These are phyloP conservation scores for Sporobolomyces phaffii DNA, from an alignment of 768 basidiomycete species.

Conservation along the genomic window DNA sequence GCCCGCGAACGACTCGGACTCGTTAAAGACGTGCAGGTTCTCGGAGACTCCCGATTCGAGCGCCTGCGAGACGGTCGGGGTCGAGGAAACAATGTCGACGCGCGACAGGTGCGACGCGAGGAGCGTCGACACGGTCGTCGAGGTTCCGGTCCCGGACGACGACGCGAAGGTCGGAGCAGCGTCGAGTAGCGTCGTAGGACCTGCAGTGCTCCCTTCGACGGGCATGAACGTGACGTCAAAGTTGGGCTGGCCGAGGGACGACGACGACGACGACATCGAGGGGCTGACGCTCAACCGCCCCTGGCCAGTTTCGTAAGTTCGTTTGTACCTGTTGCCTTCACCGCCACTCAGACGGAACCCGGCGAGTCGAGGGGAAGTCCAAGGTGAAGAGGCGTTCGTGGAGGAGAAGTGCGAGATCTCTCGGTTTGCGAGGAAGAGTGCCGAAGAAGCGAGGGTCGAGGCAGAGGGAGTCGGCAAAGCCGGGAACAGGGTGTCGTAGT, in stretches of 20 bases:
- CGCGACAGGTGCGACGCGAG: slow-evolving; percentile 2
- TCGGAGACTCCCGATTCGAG: slow-evolving; percentile 3
- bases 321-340: slow-evolving; percentile 38
- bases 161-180: neutral
- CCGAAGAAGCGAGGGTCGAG: slow-evolving; percentile 68
- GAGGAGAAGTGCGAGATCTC: slow-evolving; percentile 49
- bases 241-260: neutral
- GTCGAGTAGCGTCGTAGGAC: no score
- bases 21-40: slow-evolving; percentile 29
- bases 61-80: neutral
- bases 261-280: no score
- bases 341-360: slow-evolving; percentile 76
- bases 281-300: slow-evolving; percentile 2
- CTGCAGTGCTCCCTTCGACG: neutral
- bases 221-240: slow-evolving; percentile 22
- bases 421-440: slow-evolving; percentile 65
- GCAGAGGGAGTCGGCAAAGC: slow-evolving; percentile 56
- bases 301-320: slow-evolving; percentile 10
- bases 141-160: neutral
- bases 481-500: slow-evolving; percentile 74
- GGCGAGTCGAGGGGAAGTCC: slow-evolving; percentile 65
- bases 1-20: slow-evolving; percentile 14
- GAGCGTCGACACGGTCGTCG: neutral
- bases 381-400: slow-evolving; percentile 43
- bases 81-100: slow-evolving; percentile 26